Evolutionary conservation across 78 protist genomes (phyloP).

Genomic region (Cavenderia fasciculata): DNA sequence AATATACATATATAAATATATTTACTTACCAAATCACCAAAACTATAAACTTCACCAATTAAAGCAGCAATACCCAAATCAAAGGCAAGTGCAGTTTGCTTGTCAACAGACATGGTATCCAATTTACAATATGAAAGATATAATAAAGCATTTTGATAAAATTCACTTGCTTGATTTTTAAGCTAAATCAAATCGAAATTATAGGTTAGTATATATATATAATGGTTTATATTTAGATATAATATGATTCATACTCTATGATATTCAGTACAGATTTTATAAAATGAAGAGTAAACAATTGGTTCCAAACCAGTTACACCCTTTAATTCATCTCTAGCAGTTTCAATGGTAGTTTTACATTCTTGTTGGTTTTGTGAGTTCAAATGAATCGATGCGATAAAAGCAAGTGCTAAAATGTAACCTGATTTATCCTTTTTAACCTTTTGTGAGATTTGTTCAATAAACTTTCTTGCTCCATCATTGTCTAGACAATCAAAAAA

Average conservation of each 20-base stretch:
- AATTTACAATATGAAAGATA: conserved; percentile 83
- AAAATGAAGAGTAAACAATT: conserved; percentile 36
- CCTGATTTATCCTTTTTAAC: conserved; percentile 73
- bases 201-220: too few species aligned
- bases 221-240: not conserved
- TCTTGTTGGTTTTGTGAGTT: conserved; percentile 11
- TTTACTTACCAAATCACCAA: conserved; percentile 84
- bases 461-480: conserved; percentile 48
- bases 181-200: not conserved
- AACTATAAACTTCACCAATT: conserved; percentile 87
- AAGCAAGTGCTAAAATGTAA: conserved; percentile 40
- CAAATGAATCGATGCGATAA: conserved; percentile 21
- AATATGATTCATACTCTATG: conserved; percentile 32
- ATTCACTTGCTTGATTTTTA: conserved; percentile 65
- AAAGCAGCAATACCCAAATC: conserved; percentile 90
- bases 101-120: conserved; percentile 54
- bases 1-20: not conserved
- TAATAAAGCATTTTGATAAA: conserved; percentile 77
- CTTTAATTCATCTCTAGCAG: conserved; percentile 49
- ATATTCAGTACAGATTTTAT: conserved; percentile 27
- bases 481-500: too few species aligned
- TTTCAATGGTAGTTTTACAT: conserved; percentile 39
- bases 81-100: conserved; percentile 71
- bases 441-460: conserved; percentile 50
- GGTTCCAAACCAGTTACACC: conserved; percentile 59